phyloP scores from a whole-genome alignment of 2,329 filamentous ascomycete species.

The Aureobasidium sp. region DNA sequence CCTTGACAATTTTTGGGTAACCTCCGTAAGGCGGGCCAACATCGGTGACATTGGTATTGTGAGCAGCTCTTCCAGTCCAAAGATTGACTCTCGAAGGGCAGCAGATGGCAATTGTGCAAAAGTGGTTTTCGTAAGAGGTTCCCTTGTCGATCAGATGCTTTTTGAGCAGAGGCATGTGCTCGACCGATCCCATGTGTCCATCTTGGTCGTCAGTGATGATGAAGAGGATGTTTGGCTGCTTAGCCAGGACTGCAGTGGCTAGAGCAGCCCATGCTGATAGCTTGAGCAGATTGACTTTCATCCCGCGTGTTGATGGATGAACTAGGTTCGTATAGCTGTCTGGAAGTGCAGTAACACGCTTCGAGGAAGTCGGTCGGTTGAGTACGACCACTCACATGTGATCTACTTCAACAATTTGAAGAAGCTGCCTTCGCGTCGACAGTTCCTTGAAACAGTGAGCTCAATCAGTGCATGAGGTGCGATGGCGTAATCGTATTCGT shows the following conservation, averaged over 20 bases:
- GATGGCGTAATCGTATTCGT: conserved; percentile 1
- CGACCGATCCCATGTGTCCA: conserved; percentile 51
- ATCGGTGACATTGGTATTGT: conserved; percentile 62
- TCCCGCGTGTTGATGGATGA: background rate
- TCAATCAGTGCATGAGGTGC: conserved; percentile 1
- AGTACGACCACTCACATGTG: background rate
- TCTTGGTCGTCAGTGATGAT: conserved; percentile 65
- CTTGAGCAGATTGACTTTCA: background rate
- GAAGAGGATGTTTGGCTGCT: conserved; percentile 52
- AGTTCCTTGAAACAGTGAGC: background rate
- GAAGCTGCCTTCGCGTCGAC: background rate
- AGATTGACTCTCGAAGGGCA: conserved; percentile 60
- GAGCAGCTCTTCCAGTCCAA: conserved; percentile 57
- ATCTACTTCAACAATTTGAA: background rate
- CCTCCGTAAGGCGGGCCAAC: conserved; percentile 48
- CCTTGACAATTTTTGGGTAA: conserved; percentile 58
- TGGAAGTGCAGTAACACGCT: background rate
- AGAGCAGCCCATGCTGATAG: background rate
- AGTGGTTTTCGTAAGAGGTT: conserved; percentile 54
- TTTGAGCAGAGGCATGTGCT: conserved; percentile 53
- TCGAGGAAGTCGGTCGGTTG: background rate
- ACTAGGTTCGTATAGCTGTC: background rate
- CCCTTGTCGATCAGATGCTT: conserved; percentile 53
- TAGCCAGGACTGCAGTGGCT: background rate
- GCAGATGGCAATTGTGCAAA: conserved; percentile 57